Evolutionary conservation across 1,284 basidiomycete genomes (phyloP).

Genomic region (Naganishia albida): DNA sequence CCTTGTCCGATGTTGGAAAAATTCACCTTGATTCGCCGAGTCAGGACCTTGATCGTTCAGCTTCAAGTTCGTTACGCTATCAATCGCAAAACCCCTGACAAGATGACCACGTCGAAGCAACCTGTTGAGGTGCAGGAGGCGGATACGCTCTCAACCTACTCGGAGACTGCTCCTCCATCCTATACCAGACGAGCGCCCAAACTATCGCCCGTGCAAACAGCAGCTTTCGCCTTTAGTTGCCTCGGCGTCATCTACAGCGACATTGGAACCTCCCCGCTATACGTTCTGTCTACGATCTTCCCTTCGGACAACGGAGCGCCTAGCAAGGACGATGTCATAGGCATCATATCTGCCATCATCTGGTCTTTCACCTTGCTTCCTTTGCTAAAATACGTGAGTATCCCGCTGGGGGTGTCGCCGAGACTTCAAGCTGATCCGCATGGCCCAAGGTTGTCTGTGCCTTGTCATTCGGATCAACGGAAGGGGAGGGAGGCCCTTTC

Average conservation of each 20-base stretch:
- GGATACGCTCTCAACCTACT: not conserved
- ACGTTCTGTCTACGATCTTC: slow-evolving; percentile 68
- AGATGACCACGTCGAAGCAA: not conserved
- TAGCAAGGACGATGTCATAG: slow-evolving; percentile 63
- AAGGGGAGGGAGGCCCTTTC: slow-evolving; percentile 68
- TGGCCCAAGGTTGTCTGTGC: slow-evolving; percentile 56
- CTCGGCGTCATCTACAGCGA: slow-evolving; percentile 59
- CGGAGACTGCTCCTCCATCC: slow-evolving; percentile 3
- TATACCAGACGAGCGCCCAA: slow-evolving; percentile 10
- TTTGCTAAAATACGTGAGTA: slow-evolving; percentile 65
- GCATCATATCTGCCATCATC: slow-evolving; percentile 63
- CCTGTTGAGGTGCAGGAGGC: not conserved
- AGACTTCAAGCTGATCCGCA: not conserved
- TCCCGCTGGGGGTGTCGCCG: not conserved
- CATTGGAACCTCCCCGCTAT: slow-evolving; percentile 61
- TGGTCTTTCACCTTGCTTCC: slow-evolving; percentile 67
- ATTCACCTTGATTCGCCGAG: too few relatives aligned
- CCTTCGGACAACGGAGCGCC: slow-evolving; percentile 57
- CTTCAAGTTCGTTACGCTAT: not conserved
- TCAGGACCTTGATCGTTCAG: too few relatives aligned
- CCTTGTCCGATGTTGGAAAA: too few relatives aligned
- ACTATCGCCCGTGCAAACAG: slow-evolving; percentile 6
- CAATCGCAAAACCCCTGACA: not conserved
- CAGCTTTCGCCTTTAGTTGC: slow-evolving; percentile 36
- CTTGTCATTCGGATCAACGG: slow-evolving; percentile 62